Evolutionary conservation across 305 asterid genomes (phyloP).

Genomic region (Striga hermonthica): DNA sequence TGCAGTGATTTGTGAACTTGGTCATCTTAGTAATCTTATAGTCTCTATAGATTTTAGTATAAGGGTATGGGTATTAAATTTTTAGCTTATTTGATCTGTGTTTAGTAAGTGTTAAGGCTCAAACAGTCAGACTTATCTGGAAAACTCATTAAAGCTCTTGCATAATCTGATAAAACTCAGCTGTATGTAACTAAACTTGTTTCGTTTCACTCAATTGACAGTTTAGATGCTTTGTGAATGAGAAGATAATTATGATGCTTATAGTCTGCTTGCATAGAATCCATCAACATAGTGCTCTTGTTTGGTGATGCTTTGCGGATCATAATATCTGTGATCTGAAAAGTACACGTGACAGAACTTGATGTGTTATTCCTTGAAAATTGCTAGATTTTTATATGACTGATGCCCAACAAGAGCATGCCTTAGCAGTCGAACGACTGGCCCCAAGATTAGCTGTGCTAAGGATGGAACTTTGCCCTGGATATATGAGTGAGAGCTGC

Average conservation of each 20-base stretch:
- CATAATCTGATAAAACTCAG: constrained; percentile 2
- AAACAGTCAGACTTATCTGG: neutral
- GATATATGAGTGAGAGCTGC: constrained; percentile 74
- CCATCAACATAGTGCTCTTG: neutral
- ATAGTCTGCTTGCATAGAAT: constrained; percentile 17
- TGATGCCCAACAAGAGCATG: constrained; percentile 93
- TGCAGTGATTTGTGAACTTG: constrained; percentile 5
- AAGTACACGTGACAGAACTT: constrained; percentile 10
- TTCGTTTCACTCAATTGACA: constrained; percentile 7
- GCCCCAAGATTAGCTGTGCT: constrained; percentile 83
- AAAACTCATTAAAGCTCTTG: neutral
- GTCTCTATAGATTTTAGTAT: neutral
- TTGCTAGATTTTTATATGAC: constrained; percentile 69
- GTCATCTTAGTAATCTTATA: constrained; percentile 12
- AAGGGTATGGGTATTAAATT: neutral
- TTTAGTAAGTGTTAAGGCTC: neutral
- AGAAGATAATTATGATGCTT: neutral
- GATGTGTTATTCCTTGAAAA: constrained; percentile 25
- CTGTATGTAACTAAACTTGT: neutral
- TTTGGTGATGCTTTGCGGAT: constrained; percentile 13
- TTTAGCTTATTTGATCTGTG: neutral
- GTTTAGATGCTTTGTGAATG: neutral
- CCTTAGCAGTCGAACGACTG: constrained; percentile 79
- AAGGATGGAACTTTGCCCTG: constrained; percentile 92
- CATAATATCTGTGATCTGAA: constrained; percentile 10